Conservation (phyloP, 2,329 filamentous ascomycete species). For the Bipolaris gigantea region DNA sequence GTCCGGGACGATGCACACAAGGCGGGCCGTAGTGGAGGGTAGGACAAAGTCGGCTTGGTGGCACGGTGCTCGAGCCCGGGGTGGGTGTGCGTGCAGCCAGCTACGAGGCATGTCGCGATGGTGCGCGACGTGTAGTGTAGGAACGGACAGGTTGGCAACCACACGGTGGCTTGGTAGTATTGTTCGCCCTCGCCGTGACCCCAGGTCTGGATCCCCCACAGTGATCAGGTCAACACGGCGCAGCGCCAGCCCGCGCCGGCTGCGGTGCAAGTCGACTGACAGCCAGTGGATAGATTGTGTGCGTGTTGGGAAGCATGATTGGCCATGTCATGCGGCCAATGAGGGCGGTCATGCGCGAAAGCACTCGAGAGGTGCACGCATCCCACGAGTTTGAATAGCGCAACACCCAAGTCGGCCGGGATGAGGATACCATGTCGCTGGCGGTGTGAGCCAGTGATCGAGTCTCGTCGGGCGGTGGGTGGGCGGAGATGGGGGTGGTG, state of each 20-base stretch:
- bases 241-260: slow-evolving; percentile 13
- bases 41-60: slow-evolving; percentile 14
- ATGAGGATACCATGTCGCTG: background rate
- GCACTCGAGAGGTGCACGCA: slow-evolving; percentile 15
- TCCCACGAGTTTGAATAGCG: slow-evolving; percentile 5
- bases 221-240: slow-evolving; percentile 10
- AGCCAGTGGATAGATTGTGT: slow-evolving; percentile 18
- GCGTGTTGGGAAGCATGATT: slow-evolving; percentile 15
- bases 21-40: slow-evolving; percentile 23
- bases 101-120: slow-evolving; percentile 23
- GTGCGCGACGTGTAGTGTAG: slow-evolving; percentile 3
- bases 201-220: slow-evolving; percentile 27
- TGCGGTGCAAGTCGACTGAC: slow-evolving; percentile 26
- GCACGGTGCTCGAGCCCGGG: slow-evolving; percentile 10
- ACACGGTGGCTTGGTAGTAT: slow-evolving; percentile 17
- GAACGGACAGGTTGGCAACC: slow-evolving; percentile 5
- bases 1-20: slow-evolving; percentile 22
- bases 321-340: slow-evolving; percentile 21
- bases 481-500: background rate
- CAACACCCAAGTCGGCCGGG: background rate
- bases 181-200: slow-evolving; percentile 23
- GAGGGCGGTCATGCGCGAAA: slow-evolving; percentile 9
- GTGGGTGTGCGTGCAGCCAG: slow-evolving; percentile 5
- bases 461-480: background rate
- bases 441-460: background rate